phyloP scores from a whole-genome alignment of 140 eudicot species.

The Erigeron philadelphicus region DNA sequence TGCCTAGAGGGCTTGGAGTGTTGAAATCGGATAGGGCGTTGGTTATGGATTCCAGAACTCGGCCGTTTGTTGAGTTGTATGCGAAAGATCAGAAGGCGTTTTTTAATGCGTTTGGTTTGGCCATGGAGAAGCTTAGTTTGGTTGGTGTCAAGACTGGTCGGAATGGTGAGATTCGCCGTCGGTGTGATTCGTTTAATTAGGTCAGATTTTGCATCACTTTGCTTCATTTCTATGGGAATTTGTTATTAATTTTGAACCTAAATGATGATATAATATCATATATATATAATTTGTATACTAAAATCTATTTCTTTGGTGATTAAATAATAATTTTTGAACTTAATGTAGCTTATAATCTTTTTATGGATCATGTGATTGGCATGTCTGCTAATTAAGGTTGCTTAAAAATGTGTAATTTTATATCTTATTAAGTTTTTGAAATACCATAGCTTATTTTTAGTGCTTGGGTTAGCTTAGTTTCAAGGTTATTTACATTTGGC shows the following conservation, averaged over 20 bases:
- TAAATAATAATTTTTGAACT: neutral
- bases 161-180: slow-evolving; percentile 66
- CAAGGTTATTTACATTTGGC: too few species aligned
- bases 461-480: too few species aligned
- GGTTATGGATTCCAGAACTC: slow-evolving; percentile 51
- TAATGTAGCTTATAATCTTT: too few species aligned
- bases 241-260: neutral
- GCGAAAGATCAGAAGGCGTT: slow-evolving; percentile 47
- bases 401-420: too few species aligned
- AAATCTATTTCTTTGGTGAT: neutral
- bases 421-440: too few species aligned
- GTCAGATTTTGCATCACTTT: slow-evolving; percentile 1
- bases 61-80: slow-evolving; percentile 44
- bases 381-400: too few species aligned
- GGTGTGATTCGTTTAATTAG: slow-evolving; percentile 68
- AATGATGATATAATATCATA: neutral
- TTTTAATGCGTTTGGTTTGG: slow-evolving; percentile 55
- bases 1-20: slow-evolving; percentile 49
- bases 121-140: slow-evolving; percentile 77
- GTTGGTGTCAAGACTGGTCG: slow-evolving; percentile 55
- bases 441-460: too few species aligned
- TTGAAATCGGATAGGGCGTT: slow-evolving; percentile 45
- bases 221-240: neutral
- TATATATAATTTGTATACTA: neutral
- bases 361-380: too few species aligned